A percentile compares a stretch with the other conserved stretches of the same genome.
Evolutionary conservation across 169 alveolate genomes (phyloP).

Genomic region (Babesia sp.): DNA sequence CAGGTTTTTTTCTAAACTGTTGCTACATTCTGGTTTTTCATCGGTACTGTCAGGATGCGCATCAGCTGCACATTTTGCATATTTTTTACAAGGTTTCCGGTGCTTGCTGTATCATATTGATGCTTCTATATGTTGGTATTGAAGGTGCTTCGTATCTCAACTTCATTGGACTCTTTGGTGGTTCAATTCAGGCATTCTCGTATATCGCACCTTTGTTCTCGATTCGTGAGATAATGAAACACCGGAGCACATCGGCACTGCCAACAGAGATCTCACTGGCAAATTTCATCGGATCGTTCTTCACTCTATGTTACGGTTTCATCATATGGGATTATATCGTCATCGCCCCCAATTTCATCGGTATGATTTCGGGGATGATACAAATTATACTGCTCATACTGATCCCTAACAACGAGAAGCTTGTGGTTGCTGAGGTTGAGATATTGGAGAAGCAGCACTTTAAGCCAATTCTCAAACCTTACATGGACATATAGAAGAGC

Average conservation of each 20-base stretch:
- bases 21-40: slow-evolving; percentile 32
- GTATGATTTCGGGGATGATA: slow-evolving; percentile 57
- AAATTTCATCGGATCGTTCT: slow-evolving; percentile 69
- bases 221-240: slow-evolving; percentile 63
- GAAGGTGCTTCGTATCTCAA: slow-evolving; percentile 29
- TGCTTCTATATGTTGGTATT: slow-evolving; percentile 13
- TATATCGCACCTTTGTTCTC: slow-evolving; percentile 72
- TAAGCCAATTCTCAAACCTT: slow-evolving; percentile 39
- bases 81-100: slow-evolving; percentile 37
- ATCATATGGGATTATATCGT: slow-evolving; percentile 71
- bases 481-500: slow-evolving; percentile 12
- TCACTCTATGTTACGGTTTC: slow-evolving; percentile 76
- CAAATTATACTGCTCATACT: slow-evolving; percentile 51
- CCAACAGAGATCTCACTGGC: slow-evolving; percentile 75
- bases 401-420: slow-evolving; percentile 42
- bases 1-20: slow-evolving; percentile 47
- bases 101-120: slow-evolving; percentile 9
- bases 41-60: slow-evolving; percentile 45
- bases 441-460: slow-evolving; percentile 62
- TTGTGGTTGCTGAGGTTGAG: slow-evolving; percentile 55
- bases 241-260: slow-evolving; percentile 70
- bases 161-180: slow-evolving; percentile 64
- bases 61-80: slow-evolving; percentile 33
- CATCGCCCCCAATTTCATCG: slow-evolving; percentile 72
- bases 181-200: slow-evolving; percentile 58